phyloP scores from a whole-genome alignment of 2,329 filamentous ascomycete species.

The Aspergillus clavatus region DNA sequence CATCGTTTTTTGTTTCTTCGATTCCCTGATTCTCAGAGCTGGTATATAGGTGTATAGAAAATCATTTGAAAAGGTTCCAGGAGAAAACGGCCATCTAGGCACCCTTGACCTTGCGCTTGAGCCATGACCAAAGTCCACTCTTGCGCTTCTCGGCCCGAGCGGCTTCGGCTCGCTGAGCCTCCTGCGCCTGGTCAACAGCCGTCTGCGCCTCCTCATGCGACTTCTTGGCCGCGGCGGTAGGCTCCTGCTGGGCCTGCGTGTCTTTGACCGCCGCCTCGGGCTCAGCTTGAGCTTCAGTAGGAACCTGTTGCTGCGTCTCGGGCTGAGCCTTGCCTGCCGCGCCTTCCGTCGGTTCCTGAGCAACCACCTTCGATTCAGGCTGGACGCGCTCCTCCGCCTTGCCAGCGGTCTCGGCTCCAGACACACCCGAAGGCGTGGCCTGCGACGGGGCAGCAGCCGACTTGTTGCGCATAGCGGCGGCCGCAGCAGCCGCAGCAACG shows the following conservation, averaged over 20 bases:
- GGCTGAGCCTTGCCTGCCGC: too few relatives aligned
- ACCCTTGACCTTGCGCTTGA: constrained; percentile 29
- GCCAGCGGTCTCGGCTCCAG: constrained; percentile 1
- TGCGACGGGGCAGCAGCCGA: background rate
- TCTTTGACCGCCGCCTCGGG: background rate
- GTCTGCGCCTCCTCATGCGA: constrained; percentile 19
- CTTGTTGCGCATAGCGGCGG: background rate
- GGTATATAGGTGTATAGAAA: constrained; percentile 1
- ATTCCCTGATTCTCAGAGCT: background rate
- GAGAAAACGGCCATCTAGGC: background rate
- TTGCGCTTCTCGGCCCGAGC: constrained; percentile 21
- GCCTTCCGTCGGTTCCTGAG: too few relatives aligned
- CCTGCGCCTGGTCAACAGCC: constrained; percentile 9
- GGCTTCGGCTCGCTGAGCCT: constrained; percentile 8
- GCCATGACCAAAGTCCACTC: constrained; percentile 24
- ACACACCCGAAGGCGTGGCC: background rate
- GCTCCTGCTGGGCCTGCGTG: constrained; percentile 4
- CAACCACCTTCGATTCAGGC: too few relatives aligned
- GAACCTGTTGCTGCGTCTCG: constrained; percentile 7
- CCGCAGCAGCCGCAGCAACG: background rate
- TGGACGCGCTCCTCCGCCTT: background rate
- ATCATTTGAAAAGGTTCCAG: background rate
- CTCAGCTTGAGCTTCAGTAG: constrained; percentile 4
- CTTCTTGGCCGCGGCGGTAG: constrained; percentile 14
- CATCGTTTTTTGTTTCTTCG: background rate